phyloP scores from a whole-genome alignment of 2,329 filamentous ascomycete genomes.

The Chlorencoelia australis region DNA sequence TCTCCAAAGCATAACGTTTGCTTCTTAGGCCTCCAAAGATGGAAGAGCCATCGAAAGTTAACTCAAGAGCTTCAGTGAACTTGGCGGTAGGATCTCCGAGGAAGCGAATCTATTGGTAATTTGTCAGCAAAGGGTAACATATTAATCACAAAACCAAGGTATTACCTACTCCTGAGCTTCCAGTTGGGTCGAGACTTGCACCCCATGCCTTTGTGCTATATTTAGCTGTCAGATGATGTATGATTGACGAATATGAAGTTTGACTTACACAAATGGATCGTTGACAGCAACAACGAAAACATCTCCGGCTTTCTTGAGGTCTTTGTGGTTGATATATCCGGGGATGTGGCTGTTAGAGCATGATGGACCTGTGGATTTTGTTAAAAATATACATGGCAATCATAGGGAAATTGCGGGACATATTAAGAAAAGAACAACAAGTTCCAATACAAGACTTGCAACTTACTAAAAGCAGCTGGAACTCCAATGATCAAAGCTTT shows the following conservation, averaged over 20 bases:
- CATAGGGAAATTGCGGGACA: too few species aligned
- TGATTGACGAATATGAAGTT: background rate
- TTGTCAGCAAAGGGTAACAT: too few species aligned
- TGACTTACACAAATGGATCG: slow-evolving; percentile 79
- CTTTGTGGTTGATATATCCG: slow-evolving; percentile 71
- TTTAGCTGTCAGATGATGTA: background rate
- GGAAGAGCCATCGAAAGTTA: slow-evolving; percentile 67
- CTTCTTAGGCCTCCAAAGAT: slow-evolving; percentile 76
- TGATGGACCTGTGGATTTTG: slow-evolving; percentile 36
- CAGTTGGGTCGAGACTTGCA: slow-evolving; percentile 63
- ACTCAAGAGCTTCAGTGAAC: slow-evolving; percentile 76
- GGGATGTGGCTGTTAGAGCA: slow-evolving; percentile 69
- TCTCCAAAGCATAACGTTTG: slow-evolving; percentile 78
- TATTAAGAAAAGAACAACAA: background rate
- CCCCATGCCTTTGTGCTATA: slow-evolving; percentile 82
- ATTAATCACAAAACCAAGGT: background rate
- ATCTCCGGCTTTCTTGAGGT: slow-evolving; percentile 68
- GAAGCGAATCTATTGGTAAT: slow-evolving; percentile 74
- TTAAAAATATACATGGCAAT: background rate
- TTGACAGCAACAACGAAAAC: slow-evolving; percentile 91
- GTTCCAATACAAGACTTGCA: too few species aligned
- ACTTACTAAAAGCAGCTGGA: slow-evolving; percentile 63
- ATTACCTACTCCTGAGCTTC: slow-evolving; percentile 61
- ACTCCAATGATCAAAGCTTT: slow-evolving; percentile 80
- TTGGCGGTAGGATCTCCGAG: slow-evolving; percentile 69